Conservation (phyloP, 164 flowering plant genomes). For the Nymphaea colorata region DNA sequence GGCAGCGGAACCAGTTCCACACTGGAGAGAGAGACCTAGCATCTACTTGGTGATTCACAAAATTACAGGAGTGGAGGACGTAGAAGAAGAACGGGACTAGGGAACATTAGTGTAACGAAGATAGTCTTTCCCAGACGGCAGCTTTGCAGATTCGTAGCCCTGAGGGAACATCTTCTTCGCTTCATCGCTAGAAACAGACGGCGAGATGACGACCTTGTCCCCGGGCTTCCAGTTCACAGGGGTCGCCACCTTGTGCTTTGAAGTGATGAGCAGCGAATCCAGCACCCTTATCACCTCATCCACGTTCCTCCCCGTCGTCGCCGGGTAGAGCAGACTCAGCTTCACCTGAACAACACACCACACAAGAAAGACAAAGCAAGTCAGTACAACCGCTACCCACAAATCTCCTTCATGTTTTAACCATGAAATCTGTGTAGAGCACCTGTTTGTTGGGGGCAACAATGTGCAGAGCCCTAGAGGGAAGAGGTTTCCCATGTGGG, state of each 20-base stretch:
- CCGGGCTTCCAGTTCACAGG: conserved; percentile 82
- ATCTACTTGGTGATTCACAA: too few relatives aligned
- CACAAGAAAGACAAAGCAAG: not conserved
- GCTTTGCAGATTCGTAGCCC: conserved; percentile 41
- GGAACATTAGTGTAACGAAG: conserved; percentile 53
- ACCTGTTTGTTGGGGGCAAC: conserved; percentile 72
- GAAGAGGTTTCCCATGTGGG: conserved; percentile 30
- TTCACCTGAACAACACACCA: conserved; percentile 24
- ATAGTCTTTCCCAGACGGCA: conserved; percentile 65
- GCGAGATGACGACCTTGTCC: conserved; percentile 59
- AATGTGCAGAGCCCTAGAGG: conserved; percentile 74
- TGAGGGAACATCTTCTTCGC: conserved; percentile 65
- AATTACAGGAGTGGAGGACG: too few relatives aligned
- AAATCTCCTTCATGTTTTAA: too few relatives aligned
- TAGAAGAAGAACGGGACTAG: too few relatives aligned
- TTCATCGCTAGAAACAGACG: conserved; percentile 46
- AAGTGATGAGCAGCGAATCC: conserved; percentile 55
- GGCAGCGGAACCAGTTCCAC: too few relatives aligned
- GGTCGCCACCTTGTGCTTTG: conserved; percentile 62
- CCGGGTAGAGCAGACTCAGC: conserved; percentile 81
- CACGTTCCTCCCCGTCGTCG: conserved; percentile 71
- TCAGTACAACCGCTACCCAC: too few relatives aligned
- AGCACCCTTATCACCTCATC: conserved; percentile 78
- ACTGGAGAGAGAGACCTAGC: too few relatives aligned
- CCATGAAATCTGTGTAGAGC: not conserved